These are phyloP conservation scores for Rutstroemia sydowiana DNA, from an alignment of 2,329 filamentous ascomycete species.

Conservation along the genomic window DNA sequence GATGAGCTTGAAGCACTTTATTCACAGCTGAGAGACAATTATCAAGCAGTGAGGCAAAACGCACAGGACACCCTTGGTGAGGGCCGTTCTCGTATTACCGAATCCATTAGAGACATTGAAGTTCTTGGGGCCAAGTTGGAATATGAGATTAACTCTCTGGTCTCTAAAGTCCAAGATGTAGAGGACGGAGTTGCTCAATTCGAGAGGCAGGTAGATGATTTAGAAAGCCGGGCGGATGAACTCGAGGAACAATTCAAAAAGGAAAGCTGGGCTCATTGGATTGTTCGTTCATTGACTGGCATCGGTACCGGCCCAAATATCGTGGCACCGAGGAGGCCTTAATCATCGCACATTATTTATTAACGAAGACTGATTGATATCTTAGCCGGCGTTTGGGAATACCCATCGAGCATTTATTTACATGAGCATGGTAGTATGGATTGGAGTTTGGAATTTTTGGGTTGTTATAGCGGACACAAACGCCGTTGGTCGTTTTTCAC, in stretches of 20 bases:
- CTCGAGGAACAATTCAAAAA: constrained; percentile 40
- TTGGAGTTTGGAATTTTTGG: constrained; percentile 9
- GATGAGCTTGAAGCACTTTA: constrained; percentile 61
- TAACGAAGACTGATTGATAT: not conserved
- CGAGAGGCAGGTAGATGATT: constrained; percentile 66
- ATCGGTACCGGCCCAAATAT: constrained; percentile 28
- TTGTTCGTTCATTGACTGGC: constrained; percentile 28
- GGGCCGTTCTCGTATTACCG: constrained; percentile 61
- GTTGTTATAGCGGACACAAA: constrained; percentile 16
- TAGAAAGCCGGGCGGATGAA: constrained; percentile 57
- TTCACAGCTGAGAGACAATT: constrained; percentile 61
- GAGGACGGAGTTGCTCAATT: constrained; percentile 77
- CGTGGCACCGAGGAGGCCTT: constrained; percentile 12
- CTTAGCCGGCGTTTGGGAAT: constrained; percentile 11
- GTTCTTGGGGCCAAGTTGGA: constrained; percentile 77
- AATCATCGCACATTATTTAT: not conserved
- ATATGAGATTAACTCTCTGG: constrained; percentile 80
- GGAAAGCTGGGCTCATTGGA: constrained; percentile 30
- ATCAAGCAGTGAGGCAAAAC: constrained; percentile 58
- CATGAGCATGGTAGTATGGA: constrained; percentile 12
- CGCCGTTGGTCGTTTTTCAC: constrained; percentile 16
- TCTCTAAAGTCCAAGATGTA: constrained; percentile 75
- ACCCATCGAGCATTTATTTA: constrained; percentile 10
- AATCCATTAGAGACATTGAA: constrained; percentile 72
- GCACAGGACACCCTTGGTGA: constrained; percentile 62